A percentile compares a stretch with the other conserved stretches of the same genome.
These are phyloP conservation scores for Prasinococcaceae sp. DNA, from an alignment of 139 green algal species.

Conservation along the genomic window DNA sequence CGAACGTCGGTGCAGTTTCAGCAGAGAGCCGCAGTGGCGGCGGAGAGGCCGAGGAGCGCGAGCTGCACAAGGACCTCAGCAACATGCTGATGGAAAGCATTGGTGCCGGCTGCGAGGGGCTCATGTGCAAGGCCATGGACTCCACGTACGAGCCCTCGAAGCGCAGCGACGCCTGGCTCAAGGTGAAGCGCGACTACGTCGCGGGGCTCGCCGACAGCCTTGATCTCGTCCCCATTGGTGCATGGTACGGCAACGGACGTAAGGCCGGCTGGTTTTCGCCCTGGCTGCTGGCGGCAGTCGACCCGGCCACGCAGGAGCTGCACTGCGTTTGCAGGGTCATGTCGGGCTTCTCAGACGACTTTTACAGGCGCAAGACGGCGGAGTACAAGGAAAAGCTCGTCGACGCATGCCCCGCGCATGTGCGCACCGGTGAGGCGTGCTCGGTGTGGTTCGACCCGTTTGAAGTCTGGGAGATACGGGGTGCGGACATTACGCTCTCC, in stretches of 20 bases:
- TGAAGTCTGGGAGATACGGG: constrained; percentile 24
- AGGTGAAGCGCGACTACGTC: constrained; percentile 62
- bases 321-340: constrained; percentile 50
- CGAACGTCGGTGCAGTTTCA: too few species aligned
- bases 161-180: constrained; percentile 15
- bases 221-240: constrained; percentile 84
- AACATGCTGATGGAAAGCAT: constrained; percentile 1
- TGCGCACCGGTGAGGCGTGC: constrained; percentile 7
- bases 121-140: constrained; percentile 19
- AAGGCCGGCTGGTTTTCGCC: constrained; percentile 49
- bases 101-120: constrained; percentile 5
- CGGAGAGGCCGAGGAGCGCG: neutral
- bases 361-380: constrained; percentile 14
- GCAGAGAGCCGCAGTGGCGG: neutral
- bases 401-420: constrained; percentile 3
- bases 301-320: constrained; percentile 49
- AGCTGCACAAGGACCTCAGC: neutral
- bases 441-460: constrained; percentile 12
- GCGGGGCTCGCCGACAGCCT: constrained; percentile 63
- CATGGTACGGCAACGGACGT: constrained; percentile 64
- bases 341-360: constrained; percentile 68
- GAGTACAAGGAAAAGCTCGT: constrained; percentile 15
- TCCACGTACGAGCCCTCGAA: constrained; percentile 10
- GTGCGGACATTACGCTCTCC: constrained; percentile 21
- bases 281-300: constrained; percentile 72